Conservation (phyloP, 2,329 filamentous ascomycete genomes). For the Claviceps cyperi region DNA sequence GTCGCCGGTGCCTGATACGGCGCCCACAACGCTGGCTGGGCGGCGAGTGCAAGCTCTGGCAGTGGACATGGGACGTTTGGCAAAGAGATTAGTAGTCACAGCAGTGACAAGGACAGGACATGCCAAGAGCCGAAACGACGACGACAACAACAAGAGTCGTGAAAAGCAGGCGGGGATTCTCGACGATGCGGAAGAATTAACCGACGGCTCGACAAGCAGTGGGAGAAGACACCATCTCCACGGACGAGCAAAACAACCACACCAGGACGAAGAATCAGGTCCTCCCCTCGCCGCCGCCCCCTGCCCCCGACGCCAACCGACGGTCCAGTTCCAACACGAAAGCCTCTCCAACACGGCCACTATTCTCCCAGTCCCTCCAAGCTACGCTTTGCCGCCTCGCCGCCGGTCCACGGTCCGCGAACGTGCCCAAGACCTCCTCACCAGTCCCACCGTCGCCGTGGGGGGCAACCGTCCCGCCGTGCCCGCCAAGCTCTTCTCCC, state of each 20-base stretch:
- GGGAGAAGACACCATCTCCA: not conserved
- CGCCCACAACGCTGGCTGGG: too few species aligned
- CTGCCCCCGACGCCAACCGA: not conserved
- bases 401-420: slow-evolving; percentile 23
- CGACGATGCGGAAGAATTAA: not conserved
- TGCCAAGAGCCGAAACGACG: not conserved
- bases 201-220: not conserved
- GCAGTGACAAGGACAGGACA: not conserved
- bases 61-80: not conserved
- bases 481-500: slow-evolving; percentile 33
- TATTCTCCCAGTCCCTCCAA: not conserved
- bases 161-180: not conserved
- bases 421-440: slow-evolving; percentile 27
- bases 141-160: not conserved
- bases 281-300: not conserved
- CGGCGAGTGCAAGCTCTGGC: not conserved
- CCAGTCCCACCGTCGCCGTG: slow-evolving; percentile 25
- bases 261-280: slow-evolving; percentile 1
- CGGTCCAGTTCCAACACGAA: slow-evolving; percentile 6
- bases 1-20: too few species aligned
- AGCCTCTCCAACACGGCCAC: slow-evolving; percentile 1
- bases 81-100: not conserved
- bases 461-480: slow-evolving; percentile 28
- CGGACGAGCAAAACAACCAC: not conserved
- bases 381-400: slow-evolving; percentile 3